Evolutionary conservation across 306 rosid species (phyloP).

Genomic region (Glycine tomentella): DNA sequence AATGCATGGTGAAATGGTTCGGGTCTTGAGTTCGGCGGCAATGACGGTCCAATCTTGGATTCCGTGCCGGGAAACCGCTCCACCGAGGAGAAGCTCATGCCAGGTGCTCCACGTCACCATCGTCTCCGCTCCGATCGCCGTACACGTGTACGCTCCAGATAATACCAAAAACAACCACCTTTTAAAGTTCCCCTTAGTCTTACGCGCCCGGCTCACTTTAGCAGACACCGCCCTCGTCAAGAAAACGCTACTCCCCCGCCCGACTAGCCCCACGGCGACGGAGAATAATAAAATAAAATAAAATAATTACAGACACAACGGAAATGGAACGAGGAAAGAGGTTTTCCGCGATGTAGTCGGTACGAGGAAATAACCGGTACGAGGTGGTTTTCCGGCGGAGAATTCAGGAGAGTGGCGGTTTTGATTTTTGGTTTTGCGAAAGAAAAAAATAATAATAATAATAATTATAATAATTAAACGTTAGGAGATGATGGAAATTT

Average conservation of each 20-base stretch:
- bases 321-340: not conserved
- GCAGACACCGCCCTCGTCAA: slow-evolving; percentile 19
- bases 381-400: slow-evolving; percentile 11
- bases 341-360: not conserved
- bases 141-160: slow-evolving; percentile 51
- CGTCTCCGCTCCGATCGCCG: no score
- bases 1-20: slow-evolving; percentile 53
- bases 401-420: not conserved
- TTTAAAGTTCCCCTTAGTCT: slow-evolving; percentile 16
- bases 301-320: not conserved
- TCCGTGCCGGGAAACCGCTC: slow-evolving; percentile 69
- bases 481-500: slow-evolving; percentile 39
- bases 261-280: not conserved
- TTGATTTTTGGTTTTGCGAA: not conserved
- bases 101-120: slow-evolving; percentile 70
- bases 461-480: not conserved
- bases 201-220: slow-evolving; percentile 45
- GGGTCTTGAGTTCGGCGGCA: slow-evolving; percentile 65
- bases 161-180: not conserved
- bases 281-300: slow-evolving; percentile 17
- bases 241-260: not conserved
- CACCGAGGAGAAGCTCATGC: slow-evolving; percentile 79
- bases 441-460: not conserved
- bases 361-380: not conserved
- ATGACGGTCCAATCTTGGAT: slow-evolving; percentile 65